A percentile compares a stretch with the other conserved stretches of the same genome.
Conservation (phyloP, 2,329 filamentous ascomycete species). For the Colletotrichum liriopes region DNA sequence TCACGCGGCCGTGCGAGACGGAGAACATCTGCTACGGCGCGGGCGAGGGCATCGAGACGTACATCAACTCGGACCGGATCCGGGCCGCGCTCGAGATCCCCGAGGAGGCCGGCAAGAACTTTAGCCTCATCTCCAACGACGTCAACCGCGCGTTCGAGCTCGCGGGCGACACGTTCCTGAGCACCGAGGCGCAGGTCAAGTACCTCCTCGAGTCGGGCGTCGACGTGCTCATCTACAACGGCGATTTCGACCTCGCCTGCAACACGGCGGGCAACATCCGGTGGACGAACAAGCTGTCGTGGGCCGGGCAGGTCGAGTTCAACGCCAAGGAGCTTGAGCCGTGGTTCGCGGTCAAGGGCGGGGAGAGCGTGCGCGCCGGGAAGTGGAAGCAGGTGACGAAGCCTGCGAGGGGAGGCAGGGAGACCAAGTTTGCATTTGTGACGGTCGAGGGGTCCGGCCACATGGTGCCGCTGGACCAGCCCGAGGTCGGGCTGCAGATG, state of each 20-base stretch:
- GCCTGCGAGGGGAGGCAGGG: background rate
- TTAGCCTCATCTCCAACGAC: conserved; percentile 26
- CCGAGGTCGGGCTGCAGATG: conserved; percentile 42
- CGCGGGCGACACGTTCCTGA: conserved; percentile 39
- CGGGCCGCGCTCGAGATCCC: conserved; percentile 45
- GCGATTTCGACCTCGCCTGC: conserved; percentile 45
- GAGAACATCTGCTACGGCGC: conserved; percentile 57
- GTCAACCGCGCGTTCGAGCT: conserved; percentile 42
- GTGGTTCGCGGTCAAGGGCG: conserved; percentile 34
- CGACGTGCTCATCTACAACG: conserved; percentile 47
- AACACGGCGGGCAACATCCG: conserved; percentile 49
- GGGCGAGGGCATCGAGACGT: conserved; percentile 46
- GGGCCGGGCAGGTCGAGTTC: conserved; percentile 62
- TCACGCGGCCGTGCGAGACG: conserved; percentile 55
- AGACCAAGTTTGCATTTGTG: conserved; percentile 45
- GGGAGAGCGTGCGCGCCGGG: conserved; percentile 23
- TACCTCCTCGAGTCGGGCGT: conserved; percentile 40
- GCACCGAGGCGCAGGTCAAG: conserved; percentile 16
- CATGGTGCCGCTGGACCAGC: conserved; percentile 51
- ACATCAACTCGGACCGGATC: conserved; percentile 46
- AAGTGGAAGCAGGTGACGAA: conserved; percentile 38
- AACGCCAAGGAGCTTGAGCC: conserved; percentile 48
- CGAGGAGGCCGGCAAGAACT: conserved; percentile 21
- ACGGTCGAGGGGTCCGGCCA: conserved; percentile 58
- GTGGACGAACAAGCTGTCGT: conserved; percentile 58